Conservation (phyloP, 768 basidiomycete genomes). For the Calocybe indica region DNA sequence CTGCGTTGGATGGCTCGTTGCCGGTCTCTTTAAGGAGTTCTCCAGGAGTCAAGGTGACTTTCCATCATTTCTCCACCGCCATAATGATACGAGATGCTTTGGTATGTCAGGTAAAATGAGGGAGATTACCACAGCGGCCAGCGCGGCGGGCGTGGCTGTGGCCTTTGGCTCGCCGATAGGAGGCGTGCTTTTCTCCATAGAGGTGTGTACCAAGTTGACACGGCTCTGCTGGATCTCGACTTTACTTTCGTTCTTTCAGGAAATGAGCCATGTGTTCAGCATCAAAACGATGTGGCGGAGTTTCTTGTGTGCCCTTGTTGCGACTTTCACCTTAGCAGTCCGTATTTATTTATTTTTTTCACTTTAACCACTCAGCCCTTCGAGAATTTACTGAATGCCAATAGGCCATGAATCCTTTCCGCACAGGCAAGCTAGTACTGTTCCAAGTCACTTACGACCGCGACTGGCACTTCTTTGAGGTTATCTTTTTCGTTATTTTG, state of each 20-base stretch:
- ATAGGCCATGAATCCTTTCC: slow-evolving; percentile 96
- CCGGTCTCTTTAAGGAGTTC: slow-evolving; percentile 75
- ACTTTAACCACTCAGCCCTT: not conserved
- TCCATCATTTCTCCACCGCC: not conserved
- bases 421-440: slow-evolving; percentile 94
- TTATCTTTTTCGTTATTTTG: slow-evolving; percentile 92
- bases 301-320: slow-evolving; percentile 95
- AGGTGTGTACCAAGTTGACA: slow-evolving; percentile 40
- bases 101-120: slow-evolving; percentile 60
- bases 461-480: slow-evolving; percentile 99
- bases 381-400: slow-evolving; percentile 3
- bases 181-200: slow-evolving; percentile 95
- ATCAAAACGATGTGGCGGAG: slow-evolving; percentile 99
- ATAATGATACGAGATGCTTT: not conserved
- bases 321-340: slow-evolving; percentile 92
- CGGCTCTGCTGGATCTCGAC: not conserved
- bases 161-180: slow-evolving; percentile 98
- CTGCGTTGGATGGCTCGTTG: slow-evolving; percentile 88
- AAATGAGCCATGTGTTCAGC: slow-evolving; percentile 97
- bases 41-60: slow-evolving; percentile 79
- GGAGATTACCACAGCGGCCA: slow-evolving; percentile 91
- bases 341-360: slow-evolving; percentile 38
- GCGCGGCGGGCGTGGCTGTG: slow-evolving; percentile 96
- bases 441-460: slow-evolving; percentile 98
- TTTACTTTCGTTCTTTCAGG: slow-evolving; percentile 37